Base-by-base conservation (phyloP, 768 basidiomycete genomes). In the Sarcodon sp. region DNA sequence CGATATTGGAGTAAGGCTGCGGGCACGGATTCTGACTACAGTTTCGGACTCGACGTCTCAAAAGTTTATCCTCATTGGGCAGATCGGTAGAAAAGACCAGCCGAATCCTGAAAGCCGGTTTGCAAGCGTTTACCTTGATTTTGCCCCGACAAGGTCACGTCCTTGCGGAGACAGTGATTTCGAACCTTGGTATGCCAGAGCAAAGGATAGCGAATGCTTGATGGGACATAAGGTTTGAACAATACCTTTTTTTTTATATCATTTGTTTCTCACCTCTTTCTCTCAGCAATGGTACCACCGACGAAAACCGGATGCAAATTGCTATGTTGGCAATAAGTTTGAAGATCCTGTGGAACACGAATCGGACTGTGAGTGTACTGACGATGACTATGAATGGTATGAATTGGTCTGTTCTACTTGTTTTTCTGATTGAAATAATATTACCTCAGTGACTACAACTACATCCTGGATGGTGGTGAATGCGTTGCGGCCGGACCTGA, bases 1-100 rank as follows among this genome's bases (percentile, higher is more conserved):
- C 51, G 64, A 84, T 10, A 66, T 93, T 46, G 87, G 79, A 2
- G 61, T 87, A 50, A 80, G 68, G 31, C 52, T 97, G 4, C 80
- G 83, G 16, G 81, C 88, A 0, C 72, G 78, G 7, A 79, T 79
- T 0, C 68, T 99, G n/a, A 80, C 85, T 37, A 96, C 91, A 3
- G 75, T 97, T 5, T 88, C 90, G 0, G 96, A 99, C 55, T 90
- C 90, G 10, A 97, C 96, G 0, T 93, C 90, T 0, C 94, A 96
- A 60, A 97, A 94, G 64, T 97, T 98, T 69, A 59, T 98, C 7
- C 70, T 99, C 7, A 72, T 96, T 21, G 96, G 85, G 4, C 81
- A 84, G 50, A 71, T 91, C 10, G 67, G 77, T 2, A 76, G 80
- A 16, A 63, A 70, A 10, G 80, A 87, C 46, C 69, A 76, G 55